Percentiles rank a stretch among this genome's conserved stretches.
Evolutionary conservation across 73 alveolate species (phyloP).

Genomic region (Stentor coeruleus): DNA sequence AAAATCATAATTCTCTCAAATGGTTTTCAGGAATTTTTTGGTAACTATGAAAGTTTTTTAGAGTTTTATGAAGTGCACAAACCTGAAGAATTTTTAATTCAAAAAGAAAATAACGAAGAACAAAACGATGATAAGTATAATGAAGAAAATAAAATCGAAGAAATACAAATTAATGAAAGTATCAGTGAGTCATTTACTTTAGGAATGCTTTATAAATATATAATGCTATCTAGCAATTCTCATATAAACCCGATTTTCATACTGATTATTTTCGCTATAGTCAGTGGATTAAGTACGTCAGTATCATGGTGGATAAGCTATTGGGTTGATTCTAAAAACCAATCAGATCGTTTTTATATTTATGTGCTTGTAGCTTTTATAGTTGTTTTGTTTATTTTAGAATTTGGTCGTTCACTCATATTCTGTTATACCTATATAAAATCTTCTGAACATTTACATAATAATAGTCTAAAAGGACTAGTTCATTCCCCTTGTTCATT

Average conservation of each 20-base stretch:
- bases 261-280: background rate
- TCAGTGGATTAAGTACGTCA: background rate
- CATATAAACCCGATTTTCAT: background rate
- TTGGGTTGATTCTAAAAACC: background rate
- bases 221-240: background rate
- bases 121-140: background rate
- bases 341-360: background rate
- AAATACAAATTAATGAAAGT: background rate
- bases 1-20: slow-evolving; percentile 37
- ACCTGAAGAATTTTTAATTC: background rate
- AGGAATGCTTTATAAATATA: background rate
- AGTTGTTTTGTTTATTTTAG: background rate
- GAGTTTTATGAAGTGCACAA: background rate
- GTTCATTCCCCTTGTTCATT: slow-evolving; percentile 37
- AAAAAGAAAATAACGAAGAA: background rate
- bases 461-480: slow-evolving; percentile 31
- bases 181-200: background rate
- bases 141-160: too few species aligned
- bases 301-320: background rate
- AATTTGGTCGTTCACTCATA: background rate
- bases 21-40: slow-evolving; percentile 37
- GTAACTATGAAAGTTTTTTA: slow-evolving; percentile 26
- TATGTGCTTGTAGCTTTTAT: background rate
- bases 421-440: background rate
- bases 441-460: slow-evolving; percentile 35